These are phyloP conservation scores for Flaveria robusta DNA, from an alignment of 129 eudicot genomes.

Conservation along the genomic window DNA sequence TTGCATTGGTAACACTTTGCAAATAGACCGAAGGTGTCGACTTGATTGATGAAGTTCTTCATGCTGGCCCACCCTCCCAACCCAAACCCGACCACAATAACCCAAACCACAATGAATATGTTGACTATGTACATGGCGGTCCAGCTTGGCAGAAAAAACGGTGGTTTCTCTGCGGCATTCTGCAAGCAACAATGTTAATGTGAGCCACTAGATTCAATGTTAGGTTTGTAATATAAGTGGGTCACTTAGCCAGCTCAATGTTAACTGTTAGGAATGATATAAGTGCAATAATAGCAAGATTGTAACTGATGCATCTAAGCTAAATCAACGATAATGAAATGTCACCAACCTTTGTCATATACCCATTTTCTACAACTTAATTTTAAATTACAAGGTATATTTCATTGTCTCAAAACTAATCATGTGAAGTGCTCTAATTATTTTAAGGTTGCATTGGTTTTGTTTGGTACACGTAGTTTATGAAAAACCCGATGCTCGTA, in stretches of 20 bases:
- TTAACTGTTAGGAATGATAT: slow-evolving; percentile 10
- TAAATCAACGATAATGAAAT: slow-evolving; percentile 35
- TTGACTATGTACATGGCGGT: slow-evolving; percentile 59
- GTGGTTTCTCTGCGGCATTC: slow-evolving; percentile 85
- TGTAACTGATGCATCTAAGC: slow-evolving; percentile 33
- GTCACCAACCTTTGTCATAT: slow-evolving; percentile 46
- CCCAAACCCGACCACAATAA: slow-evolving; percentile 64
- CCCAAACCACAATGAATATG: slow-evolving; percentile 64
- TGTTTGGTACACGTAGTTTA: slow-evolving; percentile 14
- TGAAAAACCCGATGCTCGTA: not conserved
- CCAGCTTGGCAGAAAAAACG: slow-evolving; percentile 73
- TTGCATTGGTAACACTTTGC: slow-evolving; percentile 82
- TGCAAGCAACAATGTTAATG: slow-evolving; percentile 32
- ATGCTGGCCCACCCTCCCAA: slow-evolving; percentile 90
- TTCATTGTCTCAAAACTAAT: slow-evolving; percentile 34
- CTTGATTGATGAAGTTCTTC: slow-evolving; percentile 69
- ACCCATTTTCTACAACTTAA: slow-evolving; percentile 9
- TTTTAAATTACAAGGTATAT: slow-evolving; percentile 15
- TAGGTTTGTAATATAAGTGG: slow-evolving; percentile 31
- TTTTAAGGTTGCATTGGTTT: slow-evolving; percentile 18
- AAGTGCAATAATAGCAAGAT: slow-evolving; percentile 36
- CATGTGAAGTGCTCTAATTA: slow-evolving; percentile 32
- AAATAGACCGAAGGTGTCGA: slow-evolving; percentile 65
- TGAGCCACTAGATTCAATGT: not conserved
- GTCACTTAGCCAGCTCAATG: slow-evolving; percentile 35